A percentile compares a stretch with the other conserved stretches of the same genome.
phyloP scores from a whole-genome alignment of 225 moss, liverwort and hornwort species.

The Straminergon stramineum region DNA sequence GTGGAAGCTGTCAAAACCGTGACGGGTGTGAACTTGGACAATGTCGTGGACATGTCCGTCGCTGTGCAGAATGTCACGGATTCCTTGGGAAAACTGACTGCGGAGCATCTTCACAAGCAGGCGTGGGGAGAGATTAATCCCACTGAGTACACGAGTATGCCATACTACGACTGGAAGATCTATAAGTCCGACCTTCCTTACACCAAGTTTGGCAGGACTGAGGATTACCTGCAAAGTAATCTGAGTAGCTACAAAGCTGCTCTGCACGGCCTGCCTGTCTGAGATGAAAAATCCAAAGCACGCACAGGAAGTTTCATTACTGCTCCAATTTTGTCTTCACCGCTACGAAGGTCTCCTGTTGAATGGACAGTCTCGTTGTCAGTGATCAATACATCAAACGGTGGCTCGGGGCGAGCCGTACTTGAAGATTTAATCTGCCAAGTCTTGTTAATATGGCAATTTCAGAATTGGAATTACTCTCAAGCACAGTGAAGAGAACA shows the following conservation, averaged over 20 bases:
- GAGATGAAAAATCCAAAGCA: background rate
- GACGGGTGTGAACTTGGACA: slow-evolving; percentile 8
- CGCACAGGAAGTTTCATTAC: no score
- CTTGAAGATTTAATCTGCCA: background rate
- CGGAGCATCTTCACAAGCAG: background rate
- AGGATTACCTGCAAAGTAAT: slow-evolving; percentile 29
- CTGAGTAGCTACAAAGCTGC: slow-evolving; percentile 19
- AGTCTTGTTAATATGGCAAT: background rate
- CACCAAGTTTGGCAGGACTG: slow-evolving; percentile 16
- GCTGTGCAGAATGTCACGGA: slow-evolving; percentile 24
- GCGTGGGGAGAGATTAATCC: slow-evolving; percentile 2
- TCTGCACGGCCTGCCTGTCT: background rate
- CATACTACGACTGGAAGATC: slow-evolving; percentile 21
- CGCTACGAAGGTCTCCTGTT: background rate
- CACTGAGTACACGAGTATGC: background rate
- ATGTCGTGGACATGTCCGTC: slow-evolving; percentile 23
- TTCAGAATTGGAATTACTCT: background rate
- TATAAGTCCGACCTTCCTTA: slow-evolving; percentile 18
- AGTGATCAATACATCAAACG: background rate
- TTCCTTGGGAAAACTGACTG: background rate
- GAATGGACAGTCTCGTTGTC: background rate
- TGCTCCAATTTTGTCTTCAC: background rate
- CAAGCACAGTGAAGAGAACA: background rate
- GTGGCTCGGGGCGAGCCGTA: background rate
- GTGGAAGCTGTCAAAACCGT: slow-evolving; percentile 10